A percentile compares a stretch with the other conserved stretches of the same genome.
phyloP scores from a whole-genome alignment of 495 filamentous ascomycete species.

The Tuber calosporum region DNA sequence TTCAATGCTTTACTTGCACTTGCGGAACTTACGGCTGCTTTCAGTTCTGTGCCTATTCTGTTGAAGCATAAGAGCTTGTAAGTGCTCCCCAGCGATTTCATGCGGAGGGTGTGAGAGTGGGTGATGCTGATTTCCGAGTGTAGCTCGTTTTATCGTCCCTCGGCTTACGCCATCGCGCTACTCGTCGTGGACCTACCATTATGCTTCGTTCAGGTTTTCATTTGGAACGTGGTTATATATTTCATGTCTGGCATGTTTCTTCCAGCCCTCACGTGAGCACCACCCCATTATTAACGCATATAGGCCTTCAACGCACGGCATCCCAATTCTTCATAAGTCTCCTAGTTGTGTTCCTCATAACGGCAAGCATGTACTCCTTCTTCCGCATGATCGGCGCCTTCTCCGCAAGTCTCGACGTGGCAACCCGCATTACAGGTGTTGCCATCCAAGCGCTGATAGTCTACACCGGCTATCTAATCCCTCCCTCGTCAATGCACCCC shows the following conservation, averaged over 20 bases:
- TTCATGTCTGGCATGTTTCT: slow-evolving; percentile 53
- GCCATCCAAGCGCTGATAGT: slow-evolving; percentile 60
- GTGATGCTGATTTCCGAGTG: neutral
- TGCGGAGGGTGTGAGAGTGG: neutral
- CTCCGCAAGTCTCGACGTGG: slow-evolving; percentile 57
- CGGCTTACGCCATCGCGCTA: slow-evolving; percentile 69
- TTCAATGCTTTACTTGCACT: slow-evolving; percentile 76
- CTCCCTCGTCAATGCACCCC: slow-evolving; percentile 63
- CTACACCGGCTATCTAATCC: slow-evolving; percentile 69
- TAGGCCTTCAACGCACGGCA: slow-evolving; percentile 56
- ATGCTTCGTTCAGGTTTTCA: slow-evolving; percentile 58
- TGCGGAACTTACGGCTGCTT: slow-evolving; percentile 65
- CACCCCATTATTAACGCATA: slow-evolving; percentile 28
- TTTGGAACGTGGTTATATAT: slow-evolving; percentile 72
- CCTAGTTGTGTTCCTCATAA: slow-evolving; percentile 55
- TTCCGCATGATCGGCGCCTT: slow-evolving; percentile 67
- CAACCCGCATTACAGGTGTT: slow-evolving; percentile 59
- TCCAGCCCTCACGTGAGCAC: neutral
- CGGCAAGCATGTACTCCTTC: slow-evolving; percentile 71
- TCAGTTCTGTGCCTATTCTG: slow-evolving; percentile 63
- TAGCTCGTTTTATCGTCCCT: slow-evolving; percentile 68
- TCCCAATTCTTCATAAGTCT: slow-evolving; percentile 80
- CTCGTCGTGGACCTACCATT: slow-evolving; percentile 70
- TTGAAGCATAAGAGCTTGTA: slow-evolving; percentile 72
- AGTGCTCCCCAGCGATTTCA: neutral